phyloP scores from a whole-genome alignment of 495 filamentous ascomycete species.

The Neurospora sp. region DNA sequence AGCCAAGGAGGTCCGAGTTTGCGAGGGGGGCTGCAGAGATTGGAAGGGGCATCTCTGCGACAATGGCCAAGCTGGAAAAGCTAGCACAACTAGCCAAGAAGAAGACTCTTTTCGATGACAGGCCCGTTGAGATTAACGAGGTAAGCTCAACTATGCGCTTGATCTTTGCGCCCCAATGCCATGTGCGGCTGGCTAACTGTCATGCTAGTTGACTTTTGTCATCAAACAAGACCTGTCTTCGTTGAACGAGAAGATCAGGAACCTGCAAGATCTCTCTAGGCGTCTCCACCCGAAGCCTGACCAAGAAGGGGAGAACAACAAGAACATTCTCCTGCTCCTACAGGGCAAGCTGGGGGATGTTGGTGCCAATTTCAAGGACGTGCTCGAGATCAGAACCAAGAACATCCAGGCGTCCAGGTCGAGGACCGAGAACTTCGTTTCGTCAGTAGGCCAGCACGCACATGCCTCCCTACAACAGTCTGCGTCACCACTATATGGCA shows the following conservation, averaged over 20 bases:
- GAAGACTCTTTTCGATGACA: constrained; percentile 94
- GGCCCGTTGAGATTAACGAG: constrained; percentile 92
- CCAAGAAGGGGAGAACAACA: constrained; percentile 93
- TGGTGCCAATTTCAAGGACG: constrained; percentile 89
- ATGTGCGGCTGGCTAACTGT: constrained; percentile 8
- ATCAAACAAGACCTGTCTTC: constrained; percentile 95
- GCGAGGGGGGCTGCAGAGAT: constrained; percentile 83
- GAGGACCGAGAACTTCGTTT: constrained; percentile 92
- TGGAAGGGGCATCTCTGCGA: constrained; percentile 77
- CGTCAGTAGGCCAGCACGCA: constrained; percentile 67
- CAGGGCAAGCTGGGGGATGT: constrained; percentile 95
- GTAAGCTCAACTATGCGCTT: constrained; percentile 47
- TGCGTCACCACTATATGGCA: constrained; percentile 77
- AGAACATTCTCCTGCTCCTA: constrained; percentile 87
- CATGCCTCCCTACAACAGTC: constrained; percentile 50
- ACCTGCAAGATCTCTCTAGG: constrained; percentile 56
- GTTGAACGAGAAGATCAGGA: constrained; percentile 77
- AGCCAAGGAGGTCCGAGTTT: constrained; percentile 60
- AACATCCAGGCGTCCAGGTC: constrained; percentile 93
- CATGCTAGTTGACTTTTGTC: constrained; percentile 39
- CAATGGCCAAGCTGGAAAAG: constrained; percentile 89
- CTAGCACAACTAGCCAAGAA: constrained; percentile 90
- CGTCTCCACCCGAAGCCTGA: constrained; percentile 67
- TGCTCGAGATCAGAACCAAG: constrained; percentile 91
- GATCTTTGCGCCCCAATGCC: not conserved